These are phyloP conservation scores for Backusella sp. DNA, from an alignment of 192 early-diverging fungal genomes.

Conservation along the genomic window DNA sequence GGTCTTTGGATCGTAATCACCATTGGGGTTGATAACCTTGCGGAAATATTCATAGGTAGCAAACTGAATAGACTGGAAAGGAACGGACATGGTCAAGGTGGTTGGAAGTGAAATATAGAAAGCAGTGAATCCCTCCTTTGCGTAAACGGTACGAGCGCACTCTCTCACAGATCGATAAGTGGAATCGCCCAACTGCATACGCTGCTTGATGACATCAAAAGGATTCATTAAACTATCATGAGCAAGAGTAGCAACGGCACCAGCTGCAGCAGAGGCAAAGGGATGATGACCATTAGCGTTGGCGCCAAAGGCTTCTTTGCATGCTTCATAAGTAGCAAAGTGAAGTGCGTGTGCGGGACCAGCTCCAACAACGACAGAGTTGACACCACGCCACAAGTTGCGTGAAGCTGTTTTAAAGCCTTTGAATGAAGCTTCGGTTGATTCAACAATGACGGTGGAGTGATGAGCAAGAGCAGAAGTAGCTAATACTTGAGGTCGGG, in stretches of 20 bases:
- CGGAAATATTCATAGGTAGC: slow-evolving; percentile 88
- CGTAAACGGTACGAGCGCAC: slow-evolving; percentile 67
- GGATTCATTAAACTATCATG: slow-evolving; percentile 94
- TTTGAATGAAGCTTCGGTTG: slow-evolving; percentile 33
- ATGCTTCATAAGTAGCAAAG: slow-evolving; percentile 91
- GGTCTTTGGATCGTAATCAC: slow-evolving; percentile 79
- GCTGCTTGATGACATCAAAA: slow-evolving; percentile 97
- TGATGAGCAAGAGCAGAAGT: not conserved
- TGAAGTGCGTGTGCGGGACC: slow-evolving; percentile 95
- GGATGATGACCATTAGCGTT: slow-evolving; percentile 54
- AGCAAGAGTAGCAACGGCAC: slow-evolving; percentile 83
- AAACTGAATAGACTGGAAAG: slow-evolving; percentile 94
- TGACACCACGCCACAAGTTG: slow-evolving; percentile 92
- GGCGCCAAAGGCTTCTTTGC: slow-evolving; percentile 74
- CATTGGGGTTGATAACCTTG: slow-evolving; percentile 76
- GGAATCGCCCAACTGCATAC: slow-evolving; percentile 87
- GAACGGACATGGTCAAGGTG: slow-evolving; percentile 91
- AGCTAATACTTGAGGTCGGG: slow-evolving; percentile 11
- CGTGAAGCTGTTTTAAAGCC: slow-evolving; percentile 18
- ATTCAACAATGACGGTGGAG: slow-evolving; percentile 62
- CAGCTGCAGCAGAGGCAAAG: slow-evolving; percentile 75
- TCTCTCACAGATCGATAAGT: slow-evolving; percentile 67
- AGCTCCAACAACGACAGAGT: slow-evolving; percentile 86
- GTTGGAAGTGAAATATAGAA: slow-evolving; percentile 96
- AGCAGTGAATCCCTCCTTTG: slow-evolving; percentile 75